These are phyloP conservation scores for Chlorella sp. DNA, from an alignment of 139 green algal species.

Conservation along the genomic window DNA sequence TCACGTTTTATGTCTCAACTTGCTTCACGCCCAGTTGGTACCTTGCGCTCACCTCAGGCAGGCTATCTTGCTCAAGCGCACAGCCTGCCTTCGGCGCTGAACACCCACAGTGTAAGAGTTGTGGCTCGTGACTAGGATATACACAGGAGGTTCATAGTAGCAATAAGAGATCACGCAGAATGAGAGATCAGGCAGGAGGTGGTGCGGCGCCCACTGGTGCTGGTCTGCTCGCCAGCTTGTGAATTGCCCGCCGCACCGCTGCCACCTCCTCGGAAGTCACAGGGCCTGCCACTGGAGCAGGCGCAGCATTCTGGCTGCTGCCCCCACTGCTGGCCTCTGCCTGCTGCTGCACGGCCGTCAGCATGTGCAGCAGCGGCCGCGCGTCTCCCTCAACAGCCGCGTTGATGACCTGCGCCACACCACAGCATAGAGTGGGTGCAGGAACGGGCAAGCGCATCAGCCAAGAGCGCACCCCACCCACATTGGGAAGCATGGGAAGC, in stretches of 20 bases:
- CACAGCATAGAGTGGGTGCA: background rate
- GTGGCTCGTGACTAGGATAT: too few species aligned
- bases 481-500: background rate
- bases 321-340: background rate
- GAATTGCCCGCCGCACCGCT: background rate
- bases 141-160: too few species aligned
- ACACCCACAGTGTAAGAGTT: too few species aligned
- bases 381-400: constrained; percentile 15
- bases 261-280: background rate
- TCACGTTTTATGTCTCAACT: too few species aligned
- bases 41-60: too few species aligned
- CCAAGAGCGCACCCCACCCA: background rate
- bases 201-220: too few species aligned
- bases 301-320: background rate
- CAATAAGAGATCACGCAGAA: too few species aligned
- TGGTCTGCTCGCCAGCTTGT: background rate
- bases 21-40: too few species aligned
- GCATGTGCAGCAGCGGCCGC: constrained; percentile 1
- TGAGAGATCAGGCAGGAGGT: too few species aligned
- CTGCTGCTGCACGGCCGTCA: background rate
- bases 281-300: background rate
- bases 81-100: too few species aligned
- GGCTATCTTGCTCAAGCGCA: too few species aligned
- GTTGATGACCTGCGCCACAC: constrained; percentile 5
- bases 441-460: background rate